A percentile compares a stretch with the other conserved stretches of the same genome.
Evolutionary conservation across 352 stramenopile genomes (phyloP).

Genomic region (Blastocystis sp.): DNA sequence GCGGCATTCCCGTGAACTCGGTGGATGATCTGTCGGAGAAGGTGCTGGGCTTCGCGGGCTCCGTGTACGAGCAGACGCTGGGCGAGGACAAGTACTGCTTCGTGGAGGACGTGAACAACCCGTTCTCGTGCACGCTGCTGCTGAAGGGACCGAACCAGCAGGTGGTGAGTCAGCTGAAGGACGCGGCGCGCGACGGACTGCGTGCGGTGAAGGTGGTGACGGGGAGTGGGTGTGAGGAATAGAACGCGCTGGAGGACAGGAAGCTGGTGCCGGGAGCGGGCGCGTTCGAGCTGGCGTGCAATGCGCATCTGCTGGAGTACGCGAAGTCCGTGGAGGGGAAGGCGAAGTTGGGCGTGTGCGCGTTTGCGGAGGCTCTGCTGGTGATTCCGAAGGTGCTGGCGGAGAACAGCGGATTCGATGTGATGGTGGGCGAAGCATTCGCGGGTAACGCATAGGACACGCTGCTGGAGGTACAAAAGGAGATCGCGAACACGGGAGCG

Average conservation of each 20-base stretch:
- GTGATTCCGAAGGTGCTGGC: slow-evolving; percentile 98
- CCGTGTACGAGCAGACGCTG: slow-evolving; percentile 95
- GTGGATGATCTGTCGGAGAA: slow-evolving; percentile 94
- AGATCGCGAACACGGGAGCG: slow-evolving; percentile 84
- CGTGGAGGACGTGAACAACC: slow-evolving; percentile 94
- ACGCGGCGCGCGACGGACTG: slow-evolving; percentile 95
- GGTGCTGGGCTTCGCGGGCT: slow-evolving; percentile 93
- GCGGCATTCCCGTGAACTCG: slow-evolving; percentile 95
- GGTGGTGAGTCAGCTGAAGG: slow-evolving; percentile 98
- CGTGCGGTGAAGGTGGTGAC: slow-evolving; percentile 87
- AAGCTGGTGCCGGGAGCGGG: slow-evolving; percentile 92
- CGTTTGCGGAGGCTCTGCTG: slow-evolving; percentile 95
- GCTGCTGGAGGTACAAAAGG: slow-evolving; percentile 93
- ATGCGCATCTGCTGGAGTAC: slow-evolving; percentile 85
- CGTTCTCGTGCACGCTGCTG: slow-evolving; percentile 95
- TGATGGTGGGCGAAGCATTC: slow-evolving; percentile 75
- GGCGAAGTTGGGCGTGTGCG: slow-evolving; percentile 94
- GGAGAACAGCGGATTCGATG: slow-evolving; percentile 94
- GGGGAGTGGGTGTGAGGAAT: background rate
- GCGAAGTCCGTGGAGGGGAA: slow-evolving; percentile 88
- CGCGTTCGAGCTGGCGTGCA: slow-evolving; percentile 92
- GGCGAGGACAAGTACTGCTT: slow-evolving; percentile 99
- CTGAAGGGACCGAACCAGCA: slow-evolving; percentile 97
- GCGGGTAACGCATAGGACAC: slow-evolving; percentile 84
- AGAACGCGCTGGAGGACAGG: slow-evolving; percentile 94